These are phyloP conservation scores for Yamadazyma nakazawae DNA, from an alignment of 805 yeast genomes.

Conservation along the genomic window DNA sequence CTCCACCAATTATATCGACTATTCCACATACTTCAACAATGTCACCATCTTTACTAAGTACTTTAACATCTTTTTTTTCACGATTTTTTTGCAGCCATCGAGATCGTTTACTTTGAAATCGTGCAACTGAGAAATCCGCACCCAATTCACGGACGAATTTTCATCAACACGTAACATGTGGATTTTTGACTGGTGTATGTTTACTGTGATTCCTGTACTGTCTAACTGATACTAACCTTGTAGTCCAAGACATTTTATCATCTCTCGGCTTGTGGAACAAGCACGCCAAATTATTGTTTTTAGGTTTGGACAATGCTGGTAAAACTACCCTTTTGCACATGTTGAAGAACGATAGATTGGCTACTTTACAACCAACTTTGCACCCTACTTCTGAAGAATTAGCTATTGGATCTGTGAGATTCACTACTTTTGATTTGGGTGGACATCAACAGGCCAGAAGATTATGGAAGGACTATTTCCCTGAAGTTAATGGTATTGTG, in stretches of 20 bases:
- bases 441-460: conserved; percentile 99
- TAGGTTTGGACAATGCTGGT: conserved; percentile 48
- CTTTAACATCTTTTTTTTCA: too few relatives aligned
- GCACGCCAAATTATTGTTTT: conserved; percentile 45
- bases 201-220: not conserved
- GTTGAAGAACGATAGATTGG: conserved; percentile 88
- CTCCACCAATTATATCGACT: too few relatives aligned
- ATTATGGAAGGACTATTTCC: conserved; percentile 99
- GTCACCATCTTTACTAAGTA: too few relatives aligned
- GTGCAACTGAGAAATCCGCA: not conserved
- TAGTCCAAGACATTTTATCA: conserved; percentile 44
- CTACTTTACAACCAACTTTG: conserved; percentile 95
- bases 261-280: conserved; percentile 48
- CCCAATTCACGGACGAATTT: not conserved
- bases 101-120: too few relatives aligned
- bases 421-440: conserved; percentile 97
- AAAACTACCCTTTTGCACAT: conserved; percentile 46
- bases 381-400: conserved; percentile 99
- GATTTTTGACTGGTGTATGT: conserved; percentile 24
- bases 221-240: conserved; percentile 3
- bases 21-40: too few relatives aligned
- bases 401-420: conserved; percentile 92
- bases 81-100: too few relatives aligned
- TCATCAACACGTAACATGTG: conserved; percentile 14
- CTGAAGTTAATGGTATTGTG: conserved; percentile 97